Conservation (phyloP, 73 alveolate genomes). For the Loxodes magnus region DNA sequence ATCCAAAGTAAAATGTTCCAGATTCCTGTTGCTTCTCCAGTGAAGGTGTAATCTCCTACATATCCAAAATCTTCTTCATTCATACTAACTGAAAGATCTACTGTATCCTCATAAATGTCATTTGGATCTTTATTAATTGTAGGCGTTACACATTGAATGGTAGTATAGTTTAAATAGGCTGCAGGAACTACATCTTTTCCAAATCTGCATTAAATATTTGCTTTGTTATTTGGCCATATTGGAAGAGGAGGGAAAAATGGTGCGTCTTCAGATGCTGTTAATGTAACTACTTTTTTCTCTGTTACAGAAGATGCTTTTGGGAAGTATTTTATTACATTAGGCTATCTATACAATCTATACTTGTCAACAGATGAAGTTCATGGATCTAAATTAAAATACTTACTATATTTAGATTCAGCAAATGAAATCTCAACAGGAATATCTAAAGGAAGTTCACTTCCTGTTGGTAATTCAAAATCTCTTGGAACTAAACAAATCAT, state of each 20-base stretch:
- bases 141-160: constrained; percentile 75
- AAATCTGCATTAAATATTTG: constrained; percentile 62
- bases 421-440: constrained; percentile 81
- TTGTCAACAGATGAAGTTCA: constrained; percentile 70
- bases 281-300: constrained; percentile 34
- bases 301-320: constrained; percentile 63
- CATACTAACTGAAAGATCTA: constrained; percentile 58
- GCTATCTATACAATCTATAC: constrained; percentile 73
- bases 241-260: constrained; percentile 61
- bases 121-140: constrained; percentile 59
- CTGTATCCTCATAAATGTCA: constrained; percentile 57
- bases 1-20: constrained; percentile 43
- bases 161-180: constrained; percentile 54
- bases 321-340: constrained; percentile 33
- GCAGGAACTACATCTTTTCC: constrained; percentile 84
- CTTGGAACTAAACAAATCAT: constrained; percentile 76
- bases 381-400: too few relatives aligned
- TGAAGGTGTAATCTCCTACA: constrained; percentile 38
- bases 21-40: constrained; percentile 41
- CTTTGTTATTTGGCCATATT: constrained; percentile 45
- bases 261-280: constrained; percentile 51
- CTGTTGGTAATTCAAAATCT: constrained; percentile 52
- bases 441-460: constrained; percentile 65
- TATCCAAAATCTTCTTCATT: constrained; percentile 78
- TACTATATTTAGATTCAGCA: constrained; percentile 67